Base-by-base conservation (phyloP, 495 filamentous ascomycete genomes). In the Gamarada debralockiae region DNA sequence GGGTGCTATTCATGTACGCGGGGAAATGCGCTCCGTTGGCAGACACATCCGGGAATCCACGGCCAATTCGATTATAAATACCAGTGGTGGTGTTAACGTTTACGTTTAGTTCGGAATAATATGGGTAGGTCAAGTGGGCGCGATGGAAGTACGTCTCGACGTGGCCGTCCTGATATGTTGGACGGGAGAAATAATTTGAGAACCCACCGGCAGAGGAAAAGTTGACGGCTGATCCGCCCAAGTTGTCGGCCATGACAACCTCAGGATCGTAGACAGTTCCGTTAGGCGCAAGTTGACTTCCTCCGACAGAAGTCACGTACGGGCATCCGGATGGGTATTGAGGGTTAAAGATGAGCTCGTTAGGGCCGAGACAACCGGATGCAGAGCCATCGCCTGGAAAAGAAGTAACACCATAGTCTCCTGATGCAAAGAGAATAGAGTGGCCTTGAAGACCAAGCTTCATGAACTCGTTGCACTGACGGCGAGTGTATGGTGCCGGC, bases 21-120 rank as follows among this genome's bases (percentile, higher is more conserved):
- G 76, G 58, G 46, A 83, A 73, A 25, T 78, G 74, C 38, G 81
- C 81, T n/a, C 78, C 83, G 12, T 82, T 72, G 21, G 84, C 83
- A 2, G 76, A 64, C 22, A 90, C 75, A 49, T 90, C 86, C 0
- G 86, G 85, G 47, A 79, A 86, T 0, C 70, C 85, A 23, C 86
- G 75, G 3, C 54, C 58, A 22, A 40, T 44, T 20, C 47, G 48
- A 22, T 60, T 47, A 24, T 53, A 60, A 2, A 60, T 23, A 7
- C 58, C 54, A 0, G 82, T 81, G 6, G 72, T 70, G 2, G 50
- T 45, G 7, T 74, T 73, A 57, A 46, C 53, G 39, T 60, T 34
- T 12, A 14, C 38, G 36, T 53, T 48, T 37, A 23, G 43, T 8
- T 55, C 31, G 18, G 53, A 37, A 21, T 55, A 58, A 53, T 82